Base-by-base conservation (phyloP, 2,329 filamentous ascomycete genomes). In the Metarhizium brunneum region DNA sequence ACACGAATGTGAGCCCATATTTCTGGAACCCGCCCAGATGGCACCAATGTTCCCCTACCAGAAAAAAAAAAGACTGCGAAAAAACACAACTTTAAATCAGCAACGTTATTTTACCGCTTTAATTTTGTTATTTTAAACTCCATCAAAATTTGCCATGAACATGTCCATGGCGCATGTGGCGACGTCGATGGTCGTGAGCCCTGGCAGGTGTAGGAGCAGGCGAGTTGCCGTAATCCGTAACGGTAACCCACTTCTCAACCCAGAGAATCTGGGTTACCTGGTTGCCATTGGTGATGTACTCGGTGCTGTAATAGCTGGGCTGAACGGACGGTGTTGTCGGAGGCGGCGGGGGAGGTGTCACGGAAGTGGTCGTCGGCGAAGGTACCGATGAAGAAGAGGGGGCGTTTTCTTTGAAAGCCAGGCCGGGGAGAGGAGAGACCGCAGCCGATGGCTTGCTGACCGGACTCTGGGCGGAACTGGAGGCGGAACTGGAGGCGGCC, bases 181-280 rank as follows among this genome's bases (percentile, higher is more conserved):
- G 67, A 36, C 68, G 66, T 53, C 65, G 64, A 18, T 61, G 63
- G 25, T 58, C 59, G 32, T 57, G 50, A 14, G 53, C 57, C 35
- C 43, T 58, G 42, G 54, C 53, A 10, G 63, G 59, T 13, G 61
- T 53, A 30, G 71, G 71, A n/a, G 73, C 68, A 0, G 76, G 76
- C 5, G 71, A 66, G 2, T 72, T 70, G 14, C 71, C 64, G 30
- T 73, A 65, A 54, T 76, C 68, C 0, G 78, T 82, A 16, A 82
- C 77, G 53, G 76, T 82, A 32, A 83, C 74, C 4, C 76, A 63
- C 49, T 79, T 74, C 68, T 84, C 74, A 53, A 80, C 76, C 76
- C 79, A 82, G 13, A 83, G 66, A 25, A 86, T 75, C 69, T 84
- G 77, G 58, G 74, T 74, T 13, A 86, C 78, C 6, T 75, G 61